Evolutionary conservation across 495 filamentous ascomycete genomes (phyloP), one percentile per base, ranked within the genome.

Genomic region (Rostrohypoxylon terebratum): DNA sequence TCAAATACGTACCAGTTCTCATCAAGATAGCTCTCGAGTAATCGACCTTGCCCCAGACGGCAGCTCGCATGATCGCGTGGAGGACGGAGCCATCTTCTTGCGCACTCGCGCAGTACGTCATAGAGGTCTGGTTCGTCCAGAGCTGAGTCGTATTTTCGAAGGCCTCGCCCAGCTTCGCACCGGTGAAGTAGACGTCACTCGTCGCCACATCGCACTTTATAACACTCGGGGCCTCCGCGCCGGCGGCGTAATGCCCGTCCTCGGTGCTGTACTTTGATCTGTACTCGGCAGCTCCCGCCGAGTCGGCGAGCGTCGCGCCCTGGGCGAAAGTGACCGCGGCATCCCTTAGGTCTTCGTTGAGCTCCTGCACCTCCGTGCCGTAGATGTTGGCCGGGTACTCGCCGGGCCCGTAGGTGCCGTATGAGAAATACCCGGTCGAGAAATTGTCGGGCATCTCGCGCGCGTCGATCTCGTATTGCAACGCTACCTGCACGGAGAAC

Each of bases 11-110:
- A 80, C 78, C 80, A 4, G 90, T 90, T 54, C 91, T 88, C 90
- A 94, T 92, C 64, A 92, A 78, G 68, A 93, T 90, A 63, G 91
- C 86, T 4, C 92, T 86, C 8, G 81, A 72, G 78, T 91, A 93
- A 72, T 94, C 91, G 3, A 89, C 86, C 2, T 88, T 78, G 4
- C 84, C 85, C 51, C 77, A 77, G 4, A 81, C 69, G 0, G 88
- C 83, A 3, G 83, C 83, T n/a, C 92, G 87, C 25, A 93, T 74
- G 28, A 94, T 78, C 25, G 87, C 90, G 73, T 91, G 90, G 14
- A 93, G 86, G 0, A 85, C 89, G 4, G 90, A 91, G 72, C 90
- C 93, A 75, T 94, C 92, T 75, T 94, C 92, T 75, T 93, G 92
- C 11, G 90, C 90, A 4, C 85, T 89, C 67, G 87, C 84, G 81